Percentiles rank a stretch among this genome's conserved stretches.
Conservation (phyloP, 352 stramenopile species). For the Phytophthora palmivora region DNA sequence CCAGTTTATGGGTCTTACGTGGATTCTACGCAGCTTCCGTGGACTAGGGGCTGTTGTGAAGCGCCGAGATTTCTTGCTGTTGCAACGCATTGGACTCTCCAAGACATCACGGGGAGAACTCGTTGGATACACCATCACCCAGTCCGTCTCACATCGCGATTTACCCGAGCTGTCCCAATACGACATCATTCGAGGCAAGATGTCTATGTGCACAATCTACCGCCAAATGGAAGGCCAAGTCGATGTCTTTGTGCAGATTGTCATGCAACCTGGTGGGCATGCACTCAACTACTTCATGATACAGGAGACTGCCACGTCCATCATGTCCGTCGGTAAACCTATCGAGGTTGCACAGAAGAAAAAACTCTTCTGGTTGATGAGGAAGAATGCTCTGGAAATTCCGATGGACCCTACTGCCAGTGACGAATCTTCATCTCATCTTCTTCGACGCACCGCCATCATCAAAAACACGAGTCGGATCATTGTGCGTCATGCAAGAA, state of each 20-base stretch:
- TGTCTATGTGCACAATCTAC: conserved; percentile 54
- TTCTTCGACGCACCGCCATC: conserved; percentile 16
- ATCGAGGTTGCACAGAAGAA: conserved; percentile 57
- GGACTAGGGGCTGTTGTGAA: conserved; percentile 42
- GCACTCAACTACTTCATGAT: conserved; percentile 42
- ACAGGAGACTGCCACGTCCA: conserved; percentile 35
- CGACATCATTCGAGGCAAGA: conserved; percentile 48
- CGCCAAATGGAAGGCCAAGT: conserved; percentile 48
- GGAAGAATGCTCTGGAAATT: conserved; percentile 29
- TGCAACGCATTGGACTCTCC: conserved; percentile 39
- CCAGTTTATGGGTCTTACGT: conserved; percentile 54
- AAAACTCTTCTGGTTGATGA: conserved; percentile 67
- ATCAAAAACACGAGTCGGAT: conserved; percentile 21
- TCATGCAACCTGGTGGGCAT: conserved; percentile 49
- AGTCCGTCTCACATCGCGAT: conserved; percentile 58
- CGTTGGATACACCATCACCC: conserved; percentile 45
- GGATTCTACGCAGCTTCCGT: conserved; percentile 52
- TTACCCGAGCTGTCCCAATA: conserved; percentile 47
- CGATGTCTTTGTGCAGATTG: conserved; percentile 53
- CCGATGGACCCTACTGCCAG: neutral
- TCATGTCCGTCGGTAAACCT: conserved; percentile 43
- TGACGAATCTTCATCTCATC: conserved; percentile 37
- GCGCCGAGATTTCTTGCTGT: conserved; percentile 46
- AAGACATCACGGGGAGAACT: conserved; percentile 52
- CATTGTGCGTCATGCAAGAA: conserved; percentile 34